phyloP scores from a whole-genome alignment of 345 rosid species.

The Ceriops tagal region DNA sequence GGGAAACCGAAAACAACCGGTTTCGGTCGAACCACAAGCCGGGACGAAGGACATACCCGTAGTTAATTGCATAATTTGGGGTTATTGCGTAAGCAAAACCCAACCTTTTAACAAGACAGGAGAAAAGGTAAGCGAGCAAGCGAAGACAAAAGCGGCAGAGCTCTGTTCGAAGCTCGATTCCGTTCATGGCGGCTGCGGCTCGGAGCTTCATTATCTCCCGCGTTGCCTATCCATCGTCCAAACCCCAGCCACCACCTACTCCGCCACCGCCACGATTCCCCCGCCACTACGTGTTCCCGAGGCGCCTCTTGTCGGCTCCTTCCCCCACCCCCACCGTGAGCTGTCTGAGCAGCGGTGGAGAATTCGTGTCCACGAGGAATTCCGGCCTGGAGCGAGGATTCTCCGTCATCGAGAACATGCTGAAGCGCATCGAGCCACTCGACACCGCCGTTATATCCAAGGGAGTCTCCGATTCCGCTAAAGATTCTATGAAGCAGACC shows the following conservation, averaged over 20 bases:
- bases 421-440: conserved; percentile 71
- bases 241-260: conserved; percentile 20
- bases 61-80: background rate
- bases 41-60: background rate
- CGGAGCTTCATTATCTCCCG: conserved; percentile 52
- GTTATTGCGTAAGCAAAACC: background rate
- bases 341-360: conserved; percentile 22
- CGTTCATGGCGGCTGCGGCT: conserved; percentile 62
- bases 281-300: conserved; percentile 41
- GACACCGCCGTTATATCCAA: conserved; percentile 72
- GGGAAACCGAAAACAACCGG: background rate
- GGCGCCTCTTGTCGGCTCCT: conserved; percentile 25
- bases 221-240: conserved; percentile 30
- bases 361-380: conserved; percentile 70
- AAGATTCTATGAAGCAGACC: conserved; percentile 91
- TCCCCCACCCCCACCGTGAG: conserved; percentile 14
- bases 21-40: conserved; percentile 2
- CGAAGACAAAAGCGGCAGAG: conserved; percentile 7
- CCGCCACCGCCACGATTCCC: conserved; percentile 21
- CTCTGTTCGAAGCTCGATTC: background rate
- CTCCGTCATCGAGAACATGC: conserved; percentile 73
- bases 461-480: conserved; percentile 78
- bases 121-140: background rate
- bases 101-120: background rate
- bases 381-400: conserved; percentile 66